Evolutionary conservation across 768 basidiomycete species (phyloP), one percentile per base, ranked within the genome.

Genomic region (Mycena haematopus): DNA sequence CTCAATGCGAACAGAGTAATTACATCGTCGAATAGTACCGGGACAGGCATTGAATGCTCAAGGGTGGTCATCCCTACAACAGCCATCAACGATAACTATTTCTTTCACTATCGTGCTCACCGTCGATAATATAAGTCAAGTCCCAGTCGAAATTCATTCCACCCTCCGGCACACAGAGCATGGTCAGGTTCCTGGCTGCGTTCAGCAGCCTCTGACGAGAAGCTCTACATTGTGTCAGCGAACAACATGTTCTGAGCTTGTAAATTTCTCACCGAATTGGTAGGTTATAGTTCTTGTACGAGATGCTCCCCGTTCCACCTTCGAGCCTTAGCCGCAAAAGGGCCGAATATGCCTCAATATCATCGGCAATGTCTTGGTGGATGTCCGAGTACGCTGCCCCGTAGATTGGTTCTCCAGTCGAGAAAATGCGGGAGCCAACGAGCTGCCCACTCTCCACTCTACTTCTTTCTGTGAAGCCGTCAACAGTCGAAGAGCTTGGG

Each of bases 121-220:
- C 90, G 68, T 92, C 90, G n/a, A 90, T 75, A 58, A 91, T 90
- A 66, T 91, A 92, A 0, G 90, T 90, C 66, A 86, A 73, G 67
- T 91, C 89, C 90, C 90, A 92, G 68, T 92, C 90, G 29, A 80
- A 85, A 69, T 89, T 90, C 89, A 90, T 90, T 10, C 90, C 90
- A 40, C 89, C 90, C 73, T 91, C 90, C 0, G 90, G 89, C 6
- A 91, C 84, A 61, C 88, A 89, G 14, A 88, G 77, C 89, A 91
- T 88, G 36, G 80, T 81, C 45, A 90, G 69, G 62, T 88, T 82
- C 35, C 80, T 79, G 13, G 88, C 88, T 38, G 84, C 85, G 14
- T 82, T 76, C 24, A 91, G 74, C 52, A 91, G 74, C 33, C 89
- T 77, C 69, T 91, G 90, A 15, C 90, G 79, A 17, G 90, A 87